Conservation (phyloP, 192 early-diverging fungal species). For the Coemansia erecta region DNA sequence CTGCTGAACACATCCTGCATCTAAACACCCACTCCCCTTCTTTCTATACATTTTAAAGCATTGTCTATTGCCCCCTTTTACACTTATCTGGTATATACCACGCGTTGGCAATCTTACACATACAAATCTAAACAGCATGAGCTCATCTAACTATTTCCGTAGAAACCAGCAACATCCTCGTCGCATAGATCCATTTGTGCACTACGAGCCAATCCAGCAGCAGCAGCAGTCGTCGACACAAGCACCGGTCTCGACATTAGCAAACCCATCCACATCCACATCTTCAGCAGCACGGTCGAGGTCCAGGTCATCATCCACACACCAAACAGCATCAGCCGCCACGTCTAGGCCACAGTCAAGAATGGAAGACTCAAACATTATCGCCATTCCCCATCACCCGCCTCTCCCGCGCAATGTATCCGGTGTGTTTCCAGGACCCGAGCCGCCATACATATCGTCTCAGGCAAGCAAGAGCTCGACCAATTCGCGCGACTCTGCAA, state of each 20-base stretch:
- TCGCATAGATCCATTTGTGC: constrained; percentile 11
- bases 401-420: constrained; percentile 43
- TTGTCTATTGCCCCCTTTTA: not conserved
- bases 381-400: constrained; percentile 47
- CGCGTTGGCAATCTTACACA: not conserved
- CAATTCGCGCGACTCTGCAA: constrained; percentile 7
- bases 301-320: not conserved
- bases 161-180: constrained; percentile 12
- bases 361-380: constrained; percentile 31
- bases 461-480: constrained; percentile 24
- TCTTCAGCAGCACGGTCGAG: not conserved
- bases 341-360: not conserved
- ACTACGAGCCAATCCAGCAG: constrained; percentile 6
- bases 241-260: not conserved
- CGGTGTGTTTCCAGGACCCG: constrained; percentile 35
- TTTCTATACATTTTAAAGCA: not conserved
- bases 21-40: not conserved
- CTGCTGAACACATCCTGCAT: not conserved
- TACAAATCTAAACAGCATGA: not conserved
- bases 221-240: not conserved
- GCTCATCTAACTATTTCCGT: constrained; percentile 9
- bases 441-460: constrained; percentile 19
- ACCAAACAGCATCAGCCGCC: not conserved
- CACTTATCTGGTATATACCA: not conserved
- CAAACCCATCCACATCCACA: constrained; percentile 2